Percentiles rank a stretch among this genome's conserved stretches.
These are phyloP conservation scores for Serendipita indica DNA, from an alignment of 768 basidiomycete species.

Conservation along the genomic window DNA sequence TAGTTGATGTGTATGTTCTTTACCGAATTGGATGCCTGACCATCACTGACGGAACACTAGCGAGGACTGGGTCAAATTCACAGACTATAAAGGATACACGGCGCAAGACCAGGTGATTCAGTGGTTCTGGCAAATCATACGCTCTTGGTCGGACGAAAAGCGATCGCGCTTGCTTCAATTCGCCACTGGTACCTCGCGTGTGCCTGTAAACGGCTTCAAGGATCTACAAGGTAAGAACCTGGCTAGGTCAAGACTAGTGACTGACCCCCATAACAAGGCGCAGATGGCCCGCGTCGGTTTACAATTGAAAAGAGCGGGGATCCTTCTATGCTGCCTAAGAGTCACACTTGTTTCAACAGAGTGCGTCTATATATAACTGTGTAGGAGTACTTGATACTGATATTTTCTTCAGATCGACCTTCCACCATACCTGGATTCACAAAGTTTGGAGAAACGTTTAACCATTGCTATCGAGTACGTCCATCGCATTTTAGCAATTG, in stretches of 20 bases:
- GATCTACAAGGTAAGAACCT: too few species aligned
- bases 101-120: slow-evolving; percentile 92
- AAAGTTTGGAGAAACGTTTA: slow-evolving; percentile 56
- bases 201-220: slow-evolving; percentile 97
- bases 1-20: slow-evolving; percentile 31
- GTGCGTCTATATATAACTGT: slow-evolving; percentile 16
- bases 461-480: slow-evolving; percentile 22
- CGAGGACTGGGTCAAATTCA: slow-evolving; percentile 99
- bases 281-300: slow-evolving; percentile 90
- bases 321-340: slow-evolving; percentile 90
- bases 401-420: slow-evolving; percentile 57
- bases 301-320: slow-evolving; percentile 99
- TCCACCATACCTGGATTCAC: slow-evolving; percentile 95
- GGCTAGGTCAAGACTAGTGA: too few species aligned
- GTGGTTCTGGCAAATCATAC: slow-evolving; percentile 99
- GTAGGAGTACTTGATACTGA: not conserved
- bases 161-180: slow-evolving; percentile 94
- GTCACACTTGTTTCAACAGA: slow-evolving; percentile 64
- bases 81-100: slow-evolving; percentile 94
- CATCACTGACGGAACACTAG: too few species aligned
- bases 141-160: slow-evolving; percentile 94
- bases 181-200: slow-evolving; percentile 90
- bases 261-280: too few species aligned
- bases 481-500: too few species aligned
- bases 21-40: too few species aligned